Percentiles rank a stretch among this genome's conserved stretches.
Evolutionary conservation across 805 yeast genomes (phyloP).

Genomic region (Metahyphopichia silvanorum): DNA sequence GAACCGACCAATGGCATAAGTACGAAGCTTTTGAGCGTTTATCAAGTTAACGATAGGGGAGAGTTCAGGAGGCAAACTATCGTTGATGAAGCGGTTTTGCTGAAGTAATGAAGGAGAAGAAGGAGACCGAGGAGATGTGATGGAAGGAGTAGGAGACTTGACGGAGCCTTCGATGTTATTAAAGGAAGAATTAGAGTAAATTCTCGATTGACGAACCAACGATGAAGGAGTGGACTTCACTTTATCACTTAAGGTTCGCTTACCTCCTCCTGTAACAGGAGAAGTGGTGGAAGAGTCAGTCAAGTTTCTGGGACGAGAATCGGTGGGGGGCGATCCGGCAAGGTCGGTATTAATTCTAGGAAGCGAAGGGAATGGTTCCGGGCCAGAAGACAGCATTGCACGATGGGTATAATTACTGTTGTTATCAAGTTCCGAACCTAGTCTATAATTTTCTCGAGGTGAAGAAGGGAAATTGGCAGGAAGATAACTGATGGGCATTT

Average conservation of each 20-base stretch:
- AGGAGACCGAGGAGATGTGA: background rate
- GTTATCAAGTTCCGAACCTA: too few relatives aligned
- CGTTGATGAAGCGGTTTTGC: constrained; percentile 17
- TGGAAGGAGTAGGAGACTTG: background rate
- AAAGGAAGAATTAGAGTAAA: constrained; percentile 16
- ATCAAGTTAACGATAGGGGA: constrained; percentile 69
- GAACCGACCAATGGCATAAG: constrained; percentile 55
- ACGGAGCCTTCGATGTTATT: background rate
- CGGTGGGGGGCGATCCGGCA: too few relatives aligned
- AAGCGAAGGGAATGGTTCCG: too few relatives aligned
- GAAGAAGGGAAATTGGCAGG: too few relatives aligned
- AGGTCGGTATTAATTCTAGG: too few relatives aligned
- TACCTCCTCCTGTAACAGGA: background rate
- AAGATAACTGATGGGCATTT: too few relatives aligned
- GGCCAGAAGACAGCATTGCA: too few relatives aligned
- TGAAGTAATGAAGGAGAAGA: constrained; percentile 6
- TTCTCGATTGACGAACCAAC: constrained; percentile 29
- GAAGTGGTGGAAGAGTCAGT: too few relatives aligned
- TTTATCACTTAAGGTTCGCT: constrained; percentile 23
- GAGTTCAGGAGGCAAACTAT: constrained; percentile 56
- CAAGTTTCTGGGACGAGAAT: too few relatives aligned
- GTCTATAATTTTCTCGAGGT: too few relatives aligned
- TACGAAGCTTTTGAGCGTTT: constrained; percentile 65
- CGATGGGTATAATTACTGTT: too few relatives aligned
- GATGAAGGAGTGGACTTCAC: constrained; percentile 32